These are phyloP conservation scores for Torulaspora globosa DNA, from an alignment of 1,139 yeast genomes.

Conservation along the genomic window DNA sequence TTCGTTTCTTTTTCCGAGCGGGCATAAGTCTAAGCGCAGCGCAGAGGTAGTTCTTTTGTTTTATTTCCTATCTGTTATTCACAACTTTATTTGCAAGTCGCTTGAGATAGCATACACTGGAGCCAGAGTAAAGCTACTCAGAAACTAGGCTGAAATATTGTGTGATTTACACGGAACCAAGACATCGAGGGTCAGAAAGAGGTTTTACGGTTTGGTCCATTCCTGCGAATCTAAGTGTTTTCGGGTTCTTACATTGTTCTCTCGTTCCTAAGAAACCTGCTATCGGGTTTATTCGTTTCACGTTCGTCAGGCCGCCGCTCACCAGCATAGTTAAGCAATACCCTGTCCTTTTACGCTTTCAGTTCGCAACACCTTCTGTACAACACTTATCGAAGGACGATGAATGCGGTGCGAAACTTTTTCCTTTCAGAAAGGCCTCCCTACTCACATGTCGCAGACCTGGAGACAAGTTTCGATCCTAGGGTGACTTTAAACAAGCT, in stretches of 20 bases:
- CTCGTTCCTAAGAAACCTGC: neutral
- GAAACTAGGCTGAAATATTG: neutral
- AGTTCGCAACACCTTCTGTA: neutral
- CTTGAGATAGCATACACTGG: neutral
- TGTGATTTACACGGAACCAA: neutral
- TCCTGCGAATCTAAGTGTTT: neutral
- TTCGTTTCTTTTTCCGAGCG: neutral
- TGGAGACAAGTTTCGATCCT: constrained; percentile 59
- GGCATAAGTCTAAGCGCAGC: neutral
- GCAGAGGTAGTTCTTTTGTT: neutral
- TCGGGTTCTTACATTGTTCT: neutral
- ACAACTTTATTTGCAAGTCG: neutral
- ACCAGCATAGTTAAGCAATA: neutral
- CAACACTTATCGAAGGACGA: constrained; percentile 33
- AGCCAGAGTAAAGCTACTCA: neutral
- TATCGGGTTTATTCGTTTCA: neutral
- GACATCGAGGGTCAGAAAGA: neutral
- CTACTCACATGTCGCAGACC: constrained; percentile 51
- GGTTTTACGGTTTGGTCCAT: neutral
- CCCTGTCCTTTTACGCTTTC: neutral
- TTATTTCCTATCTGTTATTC: neutral
- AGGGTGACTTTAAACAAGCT: constrained; percentile 47
- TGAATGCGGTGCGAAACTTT: constrained; percentile 44
- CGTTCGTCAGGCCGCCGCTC: neutral
- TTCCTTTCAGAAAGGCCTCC: constrained; percentile 59